These are phyloP conservation scores for Mycena citricolor DNA, from an alignment of 1,284 basidiomycete species.

Conservation along the genomic window DNA sequence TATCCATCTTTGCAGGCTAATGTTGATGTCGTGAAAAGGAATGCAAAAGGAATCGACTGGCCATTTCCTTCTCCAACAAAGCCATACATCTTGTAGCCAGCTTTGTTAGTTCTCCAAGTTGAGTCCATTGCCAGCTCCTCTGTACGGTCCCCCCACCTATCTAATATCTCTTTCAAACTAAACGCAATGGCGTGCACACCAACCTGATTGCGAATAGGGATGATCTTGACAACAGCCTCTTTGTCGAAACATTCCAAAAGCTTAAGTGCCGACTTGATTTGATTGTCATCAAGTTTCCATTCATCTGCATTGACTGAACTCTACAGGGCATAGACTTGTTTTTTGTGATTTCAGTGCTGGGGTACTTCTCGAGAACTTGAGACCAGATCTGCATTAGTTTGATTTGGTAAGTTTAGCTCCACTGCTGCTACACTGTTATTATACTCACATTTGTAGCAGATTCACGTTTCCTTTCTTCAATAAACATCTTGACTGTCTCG, in stretches of 20 bases:
- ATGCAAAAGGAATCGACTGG: no score
- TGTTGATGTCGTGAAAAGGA: no score
- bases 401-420: no score
- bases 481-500: slow-evolving; percentile 4
- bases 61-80: slow-evolving; percentile 20
- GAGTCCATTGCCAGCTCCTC: slow-evolving; percentile 13
- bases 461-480: slow-evolving; percentile 2
- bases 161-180: slow-evolving; percentile 7
- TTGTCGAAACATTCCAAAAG: slow-evolving; percentile 5
- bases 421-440: no score
- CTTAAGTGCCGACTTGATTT: slow-evolving; percentile 7
- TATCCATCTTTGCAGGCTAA: no score
- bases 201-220: slow-evolving; percentile 1
- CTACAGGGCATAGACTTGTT: no score
- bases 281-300: slow-evolving; percentile 1
- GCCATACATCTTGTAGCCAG: slow-evolving; percentile 18
- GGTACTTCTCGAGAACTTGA: neutral
- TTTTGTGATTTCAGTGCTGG: no score
- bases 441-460: slow-evolving; percentile 7
- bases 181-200: slow-evolving; percentile 10
- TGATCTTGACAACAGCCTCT: neutral
- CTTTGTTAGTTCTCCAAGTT: no score
- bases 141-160: slow-evolving; percentile 4
- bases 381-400: neutral
- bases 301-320: slow-evolving; percentile 4